Evolutionary conservation across 1,139 yeast genomes (phyloP).

Genomic region (Protomyces inundatus): DNA sequence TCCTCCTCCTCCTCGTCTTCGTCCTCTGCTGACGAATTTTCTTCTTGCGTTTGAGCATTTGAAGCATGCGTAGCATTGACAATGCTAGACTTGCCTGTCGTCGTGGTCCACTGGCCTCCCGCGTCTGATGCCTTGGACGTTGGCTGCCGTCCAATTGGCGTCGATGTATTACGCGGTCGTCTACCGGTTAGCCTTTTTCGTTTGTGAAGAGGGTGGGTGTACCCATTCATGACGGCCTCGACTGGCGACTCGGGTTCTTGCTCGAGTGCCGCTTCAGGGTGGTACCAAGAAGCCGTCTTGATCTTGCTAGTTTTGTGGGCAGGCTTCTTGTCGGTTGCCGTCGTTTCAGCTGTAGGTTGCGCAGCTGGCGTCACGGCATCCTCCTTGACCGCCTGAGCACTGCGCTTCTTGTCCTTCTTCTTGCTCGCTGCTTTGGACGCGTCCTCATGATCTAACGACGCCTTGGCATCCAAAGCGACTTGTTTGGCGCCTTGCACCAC

Average conservation of each 20-base stretch:
- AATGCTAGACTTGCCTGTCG: not conserved
- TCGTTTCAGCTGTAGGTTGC: not conserved
- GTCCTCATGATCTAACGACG: no score
- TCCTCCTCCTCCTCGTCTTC: not conserved
- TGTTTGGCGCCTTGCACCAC: not conserved
- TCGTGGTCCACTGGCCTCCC: not conserved
- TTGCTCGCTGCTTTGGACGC: not conserved
- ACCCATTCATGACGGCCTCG: constrained; percentile 18
- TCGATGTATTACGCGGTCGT: constrained; percentile 11
- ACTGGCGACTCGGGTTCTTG: not conserved
- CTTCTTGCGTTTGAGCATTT: no score
- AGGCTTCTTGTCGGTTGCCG: not conserved
- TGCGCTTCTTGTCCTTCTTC: not conserved
- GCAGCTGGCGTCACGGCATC: not conserved
- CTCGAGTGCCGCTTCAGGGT: not conserved
- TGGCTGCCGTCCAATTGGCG: constrained; percentile 8
- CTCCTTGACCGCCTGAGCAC: not conserved
- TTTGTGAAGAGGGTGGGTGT: not conserved
- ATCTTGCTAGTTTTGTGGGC: not conserved
- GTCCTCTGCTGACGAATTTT: not conserved
- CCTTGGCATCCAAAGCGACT: no score
- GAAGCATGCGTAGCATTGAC: no score
- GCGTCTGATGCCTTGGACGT: not conserved
- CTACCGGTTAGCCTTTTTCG: not conserved
- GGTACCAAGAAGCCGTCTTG: not conserved